These are phyloP conservation scores for Komagataella populi DNA, from an alignment of 805 yeast species.

Conservation along the genomic window DNA sequence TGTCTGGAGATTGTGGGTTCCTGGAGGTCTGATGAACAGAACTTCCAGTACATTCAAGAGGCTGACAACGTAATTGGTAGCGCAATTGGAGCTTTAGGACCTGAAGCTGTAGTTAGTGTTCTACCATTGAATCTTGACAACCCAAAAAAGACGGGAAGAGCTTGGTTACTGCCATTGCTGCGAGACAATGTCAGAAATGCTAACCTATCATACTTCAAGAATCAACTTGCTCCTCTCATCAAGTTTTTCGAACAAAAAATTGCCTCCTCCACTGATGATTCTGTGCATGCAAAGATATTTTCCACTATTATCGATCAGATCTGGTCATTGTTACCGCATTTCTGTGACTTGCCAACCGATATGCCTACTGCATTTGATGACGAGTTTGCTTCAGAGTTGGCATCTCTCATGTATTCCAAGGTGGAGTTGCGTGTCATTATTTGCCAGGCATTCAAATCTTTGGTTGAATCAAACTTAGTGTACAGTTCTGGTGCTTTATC, in stretches of 20 bases:
- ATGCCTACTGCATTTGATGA: constrained; percentile 50
- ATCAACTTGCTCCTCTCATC: constrained; percentile 53
- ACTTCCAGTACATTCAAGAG: constrained; percentile 53
- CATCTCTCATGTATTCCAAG: constrained; percentile 62
- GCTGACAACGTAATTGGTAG: constrained; percentile 73
- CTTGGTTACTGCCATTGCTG: constrained; percentile 86
- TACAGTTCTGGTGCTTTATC: constrained; percentile 49
- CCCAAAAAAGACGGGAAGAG: constrained; percentile 66
- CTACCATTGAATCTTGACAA: constrained; percentile 70
- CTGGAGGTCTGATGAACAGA: constrained; percentile 71
- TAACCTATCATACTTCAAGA: constrained; percentile 46
- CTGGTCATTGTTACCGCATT: constrained; percentile 84
- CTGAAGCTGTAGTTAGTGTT: constrained; percentile 59
- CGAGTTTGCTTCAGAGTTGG: constrained; percentile 62
- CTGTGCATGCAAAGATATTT: constrained; percentile 65
- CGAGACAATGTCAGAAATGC: constrained; percentile 78
- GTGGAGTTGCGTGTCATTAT: constrained; percentile 69
- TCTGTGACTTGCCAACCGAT: constrained; percentile 79
- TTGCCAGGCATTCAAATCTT: constrained; percentile 64
- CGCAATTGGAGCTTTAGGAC: constrained; percentile 74
- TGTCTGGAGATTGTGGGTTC: constrained; percentile 66
- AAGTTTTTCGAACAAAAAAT: constrained; percentile 38
- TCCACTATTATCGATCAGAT: constrained; percentile 81
- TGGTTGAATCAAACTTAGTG: constrained; percentile 65
- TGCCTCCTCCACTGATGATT: constrained; percentile 30